Base-by-base conservation (phyloP, 306 rosid species). In the Inga laurina region DNA sequence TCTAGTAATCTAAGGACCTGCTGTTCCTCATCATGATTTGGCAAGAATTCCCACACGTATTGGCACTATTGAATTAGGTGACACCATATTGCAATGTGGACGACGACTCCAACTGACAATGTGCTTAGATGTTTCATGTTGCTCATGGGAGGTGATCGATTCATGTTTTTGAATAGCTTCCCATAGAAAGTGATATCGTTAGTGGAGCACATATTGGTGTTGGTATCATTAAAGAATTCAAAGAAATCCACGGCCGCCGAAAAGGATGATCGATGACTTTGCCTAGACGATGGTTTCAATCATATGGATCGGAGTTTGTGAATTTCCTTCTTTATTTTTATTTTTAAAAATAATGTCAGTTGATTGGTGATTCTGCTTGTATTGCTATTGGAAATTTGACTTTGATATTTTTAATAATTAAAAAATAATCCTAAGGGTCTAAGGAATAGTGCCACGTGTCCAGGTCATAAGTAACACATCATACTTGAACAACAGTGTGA, bases 121-220 rank as follows among this genome's bases (percentile, higher is more conserved):
- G 82, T 86, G 7, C 74, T 74, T 2, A 11, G 4, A 5, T 76
- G 77, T 0, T 51, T 41, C 30, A 39, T 4, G 72, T 39, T 14
- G 1, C 46, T 73, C 57, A 27, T 18, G 56, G 72, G 48, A 49
- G 73, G 18, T 19, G 49, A 52, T 45, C 12, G 16, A 22, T 65
- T 59, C 0, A 4, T 76, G 22, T 85, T 84, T 22, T 85, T 85
- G 83, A 85, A 87, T 2, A 93, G 95, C 0, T 77, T 87, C 3
- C 95, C 97, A 82, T 92, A 81, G 86, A 85, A 88, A 82, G 90
- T 86, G 80, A 91, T 88, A 85, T 88, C 92, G 44, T 90, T 93
- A 2, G 92, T 88, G 0, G 88, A 93, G 48, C 90, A 88, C 84
- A 89, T 83, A 13, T 87, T 90, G 80, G 91, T 84, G 81, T 46